Percentiles rank a stretch among this genome's conserved stretches.
phyloP scores from a whole-genome alignment of 148 eudicot genomes.

The Polygonum maritimum region DNA sequence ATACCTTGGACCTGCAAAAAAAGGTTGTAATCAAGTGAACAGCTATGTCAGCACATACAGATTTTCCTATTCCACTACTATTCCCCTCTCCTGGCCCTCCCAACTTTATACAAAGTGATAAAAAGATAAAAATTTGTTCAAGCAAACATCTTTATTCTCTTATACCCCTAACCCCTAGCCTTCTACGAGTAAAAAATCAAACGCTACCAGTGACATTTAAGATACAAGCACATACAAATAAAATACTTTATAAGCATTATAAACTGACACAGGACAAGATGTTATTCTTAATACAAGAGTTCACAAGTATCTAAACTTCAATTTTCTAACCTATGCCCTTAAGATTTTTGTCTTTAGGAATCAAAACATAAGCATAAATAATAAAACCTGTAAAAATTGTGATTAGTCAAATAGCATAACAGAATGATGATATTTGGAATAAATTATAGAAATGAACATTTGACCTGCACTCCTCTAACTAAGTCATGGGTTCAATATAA shows the following conservation, averaged over 20 bases:
- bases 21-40: not conserved
- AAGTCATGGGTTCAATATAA: not conserved
- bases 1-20: conserved; percentile 74
- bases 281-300: too few relatives aligned
- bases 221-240: not conserved
- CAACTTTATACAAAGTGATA: not conserved
- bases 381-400: not conserved
- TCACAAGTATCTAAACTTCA: too few relatives aligned
- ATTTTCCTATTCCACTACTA: not conserved
- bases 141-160: not conserved
- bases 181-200: not conserved
- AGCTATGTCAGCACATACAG: not conserved
- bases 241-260: not conserved
- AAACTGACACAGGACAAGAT: too few relatives aligned
- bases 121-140: not conserved
- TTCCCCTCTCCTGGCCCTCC: not conserved
- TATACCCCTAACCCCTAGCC: not conserved
- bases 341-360: too few relatives aligned
- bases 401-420: not conserved
- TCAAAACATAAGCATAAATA: too few relatives aligned
- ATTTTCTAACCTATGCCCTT: too few relatives aligned
- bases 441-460: not conserved
- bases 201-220: not conserved
- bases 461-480: not conserved
- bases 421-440: not conserved